Conservation (phyloP, 805 yeast species). For the Teunomyces pallodes region DNA sequence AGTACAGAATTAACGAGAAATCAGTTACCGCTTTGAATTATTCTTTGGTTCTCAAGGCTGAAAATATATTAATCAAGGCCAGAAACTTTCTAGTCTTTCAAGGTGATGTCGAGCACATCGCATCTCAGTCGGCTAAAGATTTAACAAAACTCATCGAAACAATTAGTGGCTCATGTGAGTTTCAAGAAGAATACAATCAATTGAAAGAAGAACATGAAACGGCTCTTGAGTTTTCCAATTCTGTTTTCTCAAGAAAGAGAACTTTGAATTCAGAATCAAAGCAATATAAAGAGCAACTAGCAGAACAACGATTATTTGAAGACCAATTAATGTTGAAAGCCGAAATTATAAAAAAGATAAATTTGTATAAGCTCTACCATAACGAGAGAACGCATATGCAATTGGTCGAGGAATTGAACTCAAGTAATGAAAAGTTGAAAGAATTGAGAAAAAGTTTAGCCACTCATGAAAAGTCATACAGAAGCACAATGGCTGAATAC, state of each 20-base stretch:
- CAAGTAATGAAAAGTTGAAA: too few relatives aligned
- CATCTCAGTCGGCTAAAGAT: slow-evolving; percentile 78
- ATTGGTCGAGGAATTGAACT: slow-evolving; percentile 29
- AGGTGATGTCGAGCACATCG: slow-evolving; percentile 94
- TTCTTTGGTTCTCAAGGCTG: slow-evolving; percentile 60
- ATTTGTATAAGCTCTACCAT: slow-evolving; percentile 66
- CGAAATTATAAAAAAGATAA: slow-evolving; percentile 45
- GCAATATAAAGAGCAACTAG: slow-evolving; percentile 73
- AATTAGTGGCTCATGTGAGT: slow-evolving; percentile 78
- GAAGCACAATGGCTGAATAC: slow-evolving; percentile 35
- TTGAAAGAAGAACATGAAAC: slow-evolving; percentile 62
- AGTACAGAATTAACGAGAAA: slow-evolving; percentile 62
- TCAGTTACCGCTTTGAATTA: slow-evolving; percentile 65
- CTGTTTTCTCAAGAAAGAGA: slow-evolving; percentile 66
- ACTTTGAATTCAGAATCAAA: slow-evolving; percentile 69
- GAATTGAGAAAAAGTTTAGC: slow-evolving; percentile 10
- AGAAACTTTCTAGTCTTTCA: slow-evolving; percentile 91
- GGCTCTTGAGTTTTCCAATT: slow-evolving; percentile 62
- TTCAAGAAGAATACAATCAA: slow-evolving; percentile 60
- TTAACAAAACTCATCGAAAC: slow-evolving; percentile 74
- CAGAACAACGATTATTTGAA: slow-evolving; percentile 68
- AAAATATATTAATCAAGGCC: slow-evolving; percentile 84
- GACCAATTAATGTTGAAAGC: slow-evolving; percentile 49
- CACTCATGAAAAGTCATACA: slow-evolving; percentile 25
- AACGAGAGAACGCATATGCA: slow-evolving; percentile 44